Evolutionary conservation across 257 asterid species (phyloP), one percentile per base, ranked within the genome.

Genomic region (Marsdenia floribunda): DNA sequence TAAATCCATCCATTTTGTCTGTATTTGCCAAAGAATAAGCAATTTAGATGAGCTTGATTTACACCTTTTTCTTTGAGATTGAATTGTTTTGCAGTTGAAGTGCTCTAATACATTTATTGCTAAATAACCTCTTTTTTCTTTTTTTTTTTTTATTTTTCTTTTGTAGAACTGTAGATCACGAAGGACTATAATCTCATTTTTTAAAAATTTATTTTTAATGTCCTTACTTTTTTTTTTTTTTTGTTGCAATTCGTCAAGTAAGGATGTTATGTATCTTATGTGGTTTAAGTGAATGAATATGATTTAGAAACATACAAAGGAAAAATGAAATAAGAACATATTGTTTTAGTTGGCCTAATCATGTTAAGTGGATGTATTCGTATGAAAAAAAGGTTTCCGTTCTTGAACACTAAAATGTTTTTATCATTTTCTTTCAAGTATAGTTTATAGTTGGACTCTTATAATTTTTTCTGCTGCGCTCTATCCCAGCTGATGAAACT

Each of bases 401-500:
- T 61, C 22, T 63, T 33, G 69, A 63, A 33, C 24, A 29, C n/a
- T 61, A 11, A 37, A 29, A 10, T 52, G 21, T 3, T 61, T 61
- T 63, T 63, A 63, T 63, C 5, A 11, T 33, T 15, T 61, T 63
- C 47, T 15, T 59, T 63, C 46, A 33, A 63, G 46, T 63, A 46
- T 15, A 46, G 69, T 33, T 63, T 63, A 22, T 63, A 44, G 57
- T 68, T 68, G 72, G 55, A 46, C 21, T 46, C 33, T 26, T 68
- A 22, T n/a, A n/a, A n/a, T 68, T 44, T 38, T 68, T n/a, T 46
- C 58, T 49, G 38, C 46, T 67, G 21, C 21, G 19, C n/a, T 55
- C 61, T 55, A 26, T 21, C 13, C 14, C 29, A 55, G 6, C 8
- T 19, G 12, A 55, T 55, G 11, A 55, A 55, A 55, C 0, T 55